These are phyloP conservation scores for Tetrapisispora phaffii DNA, from an alignment of 805 yeast species.

Conservation along the genomic window DNA sequence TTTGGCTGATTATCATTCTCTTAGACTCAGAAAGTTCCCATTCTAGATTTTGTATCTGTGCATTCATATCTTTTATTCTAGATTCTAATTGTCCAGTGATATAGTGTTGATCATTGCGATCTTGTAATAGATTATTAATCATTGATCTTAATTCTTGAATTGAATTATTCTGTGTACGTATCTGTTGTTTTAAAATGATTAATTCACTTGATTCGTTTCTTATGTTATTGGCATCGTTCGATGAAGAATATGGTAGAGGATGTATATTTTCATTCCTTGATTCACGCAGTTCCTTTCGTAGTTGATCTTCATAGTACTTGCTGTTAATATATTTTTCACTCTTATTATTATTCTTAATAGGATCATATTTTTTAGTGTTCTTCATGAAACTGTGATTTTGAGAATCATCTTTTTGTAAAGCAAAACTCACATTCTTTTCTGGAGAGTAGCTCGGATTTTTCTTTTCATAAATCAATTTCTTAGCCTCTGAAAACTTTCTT, in stretches of 20 bases:
- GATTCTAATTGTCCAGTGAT: conserved; percentile 11
- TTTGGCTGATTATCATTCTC: neutral
- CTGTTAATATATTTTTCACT: too few relatives aligned
- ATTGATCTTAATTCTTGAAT: conserved; percentile 17
- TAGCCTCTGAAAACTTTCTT: neutral
- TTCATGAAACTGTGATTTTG: neutral
- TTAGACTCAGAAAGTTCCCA: conserved; percentile 2
- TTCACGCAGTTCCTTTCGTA: conserved; percentile 6
- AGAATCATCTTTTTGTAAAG: neutral
- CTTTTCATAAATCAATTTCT: neutral
- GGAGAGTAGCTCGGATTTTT: neutral
- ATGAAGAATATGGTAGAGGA: neutral
- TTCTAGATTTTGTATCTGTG: conserved; percentile 8
- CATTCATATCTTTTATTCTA: conserved; percentile 11
- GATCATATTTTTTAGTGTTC: neutral
- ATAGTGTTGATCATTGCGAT: conserved; percentile 10
- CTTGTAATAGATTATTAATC: conserved; percentile 12
- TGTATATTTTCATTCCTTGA: neutral
- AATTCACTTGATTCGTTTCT: conserved; percentile 3
- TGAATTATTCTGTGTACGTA: conserved; percentile 11
- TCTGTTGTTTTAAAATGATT: conserved; percentile 8
- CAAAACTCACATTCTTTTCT: neutral
- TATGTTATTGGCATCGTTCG: neutral
- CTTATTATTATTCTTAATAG: neutral
- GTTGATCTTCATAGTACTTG: conserved; percentile 3